Conservation (phyloP, 257 asterid species). For the Plantago major region DNA sequence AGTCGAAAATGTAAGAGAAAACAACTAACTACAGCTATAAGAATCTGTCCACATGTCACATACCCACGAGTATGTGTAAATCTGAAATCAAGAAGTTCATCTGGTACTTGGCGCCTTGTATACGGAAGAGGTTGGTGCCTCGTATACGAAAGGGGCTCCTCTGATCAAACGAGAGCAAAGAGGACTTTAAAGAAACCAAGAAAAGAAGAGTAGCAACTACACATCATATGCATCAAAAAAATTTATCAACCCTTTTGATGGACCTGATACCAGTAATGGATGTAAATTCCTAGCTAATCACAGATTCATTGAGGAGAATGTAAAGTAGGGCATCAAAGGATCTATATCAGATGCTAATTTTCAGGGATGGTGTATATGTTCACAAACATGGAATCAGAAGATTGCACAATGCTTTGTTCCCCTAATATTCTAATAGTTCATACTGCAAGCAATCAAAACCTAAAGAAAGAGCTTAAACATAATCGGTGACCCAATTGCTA, state of each 20-base stretch:
- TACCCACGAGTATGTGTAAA: conserved; percentile 50
- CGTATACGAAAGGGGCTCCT: conserved; percentile 20
- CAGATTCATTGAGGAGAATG: conserved; percentile 4
- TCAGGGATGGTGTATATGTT: no score
- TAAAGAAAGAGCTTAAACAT: neutral
- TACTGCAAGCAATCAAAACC: neutral
- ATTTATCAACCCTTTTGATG: conserved; percentile 9
- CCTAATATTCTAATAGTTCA: neutral
- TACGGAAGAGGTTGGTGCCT: conserved; percentile 30
- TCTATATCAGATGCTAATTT: no score
- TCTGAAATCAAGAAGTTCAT: conserved; percentile 24
- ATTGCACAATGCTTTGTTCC: neutral
- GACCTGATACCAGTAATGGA: neutral
- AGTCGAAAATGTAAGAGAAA: conserved; percentile 11
- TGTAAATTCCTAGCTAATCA: neutral
- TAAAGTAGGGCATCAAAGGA: conserved; percentile 9
- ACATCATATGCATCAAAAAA: conserved; percentile 9
- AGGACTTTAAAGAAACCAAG: neutral
- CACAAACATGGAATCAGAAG: neutral
- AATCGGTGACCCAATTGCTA: no score
- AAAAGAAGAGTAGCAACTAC: conserved; percentile 2
- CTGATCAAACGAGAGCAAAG: conserved; percentile 30
- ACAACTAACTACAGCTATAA: conserved; percentile 1
- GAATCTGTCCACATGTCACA: conserved; percentile 11
- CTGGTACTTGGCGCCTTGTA: conserved; percentile 29